phyloP scores from a whole-genome alignment of 495 filamentous ascomycete species.

The Antarctomyces pellizariae region DNA sequence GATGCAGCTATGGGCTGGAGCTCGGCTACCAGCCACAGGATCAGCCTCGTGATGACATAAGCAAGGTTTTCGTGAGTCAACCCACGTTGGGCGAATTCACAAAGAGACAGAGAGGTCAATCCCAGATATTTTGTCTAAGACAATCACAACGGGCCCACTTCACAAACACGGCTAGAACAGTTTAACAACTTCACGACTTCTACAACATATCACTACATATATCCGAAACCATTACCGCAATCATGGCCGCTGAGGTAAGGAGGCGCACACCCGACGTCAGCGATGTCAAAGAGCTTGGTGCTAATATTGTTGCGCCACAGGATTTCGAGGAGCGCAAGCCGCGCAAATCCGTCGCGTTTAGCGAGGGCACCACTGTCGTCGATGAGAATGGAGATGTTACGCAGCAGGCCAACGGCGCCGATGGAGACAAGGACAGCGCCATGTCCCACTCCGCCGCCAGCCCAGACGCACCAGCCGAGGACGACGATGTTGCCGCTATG shows the following conservation, averaged over 20 bases:
- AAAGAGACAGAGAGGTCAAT: too few relatives aligned
- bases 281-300: conserved; percentile 1
- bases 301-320: conserved; percentile 15
- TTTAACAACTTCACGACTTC: too few relatives aligned
- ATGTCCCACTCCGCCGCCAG: conserved; percentile 43
- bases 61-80: too few relatives aligned
- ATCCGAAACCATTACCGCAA: too few relatives aligned
- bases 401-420: conserved; percentile 33
- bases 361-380: conserved; percentile 59
- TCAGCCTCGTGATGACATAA: too few relatives aligned
- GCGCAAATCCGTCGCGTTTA: conserved; percentile 83
- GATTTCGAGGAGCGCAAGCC: conserved; percentile 26
- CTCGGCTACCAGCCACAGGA: too few relatives aligned
- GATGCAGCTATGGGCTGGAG: too few relatives aligned
- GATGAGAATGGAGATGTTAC: conserved; percentile 65
- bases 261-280: conserved; percentile 4
- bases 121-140: too few relatives aligned
- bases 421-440: conserved; percentile 38
- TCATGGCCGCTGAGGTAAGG: conserved; percentile 17
- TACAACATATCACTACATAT: too few relatives aligned
- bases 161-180: too few relatives aligned
- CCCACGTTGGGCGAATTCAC: too few relatives aligned
- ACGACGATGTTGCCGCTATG: conserved; percentile 47
- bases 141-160: too few relatives aligned
- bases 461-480: conserved; percentile 21